Evolutionary conservation across 768 basidiomycete species (phyloP).

Genomic region (Pleurotus tuber-regium): DNA sequence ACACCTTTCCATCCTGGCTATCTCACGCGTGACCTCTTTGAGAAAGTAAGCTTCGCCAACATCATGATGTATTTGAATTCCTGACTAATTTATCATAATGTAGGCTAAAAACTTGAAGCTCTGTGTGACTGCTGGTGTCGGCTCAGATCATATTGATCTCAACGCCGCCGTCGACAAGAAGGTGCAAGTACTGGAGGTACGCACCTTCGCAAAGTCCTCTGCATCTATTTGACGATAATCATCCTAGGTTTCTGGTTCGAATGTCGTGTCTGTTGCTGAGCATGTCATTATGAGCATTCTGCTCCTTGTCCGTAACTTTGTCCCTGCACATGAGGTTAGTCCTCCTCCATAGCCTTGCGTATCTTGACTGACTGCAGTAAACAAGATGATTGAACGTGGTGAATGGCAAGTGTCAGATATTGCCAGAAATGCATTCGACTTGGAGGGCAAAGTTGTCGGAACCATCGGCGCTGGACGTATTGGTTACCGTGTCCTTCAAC

Average conservation of each 20-base stretch:
- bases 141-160: constrained; percentile 88
- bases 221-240: constrained; percentile 12
- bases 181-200: constrained; percentile 75
- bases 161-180: constrained; percentile 80
- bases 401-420: constrained; percentile 87
- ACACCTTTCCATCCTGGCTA: constrained; percentile 89
- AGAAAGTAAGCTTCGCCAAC: constrained; percentile 66
- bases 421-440: constrained; percentile 81
- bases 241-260: constrained; percentile 74
- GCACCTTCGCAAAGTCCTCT: background rate
- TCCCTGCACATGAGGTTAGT: constrained; percentile 78
- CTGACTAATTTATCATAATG: no score
- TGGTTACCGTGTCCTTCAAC: constrained; percentile 84
- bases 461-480: constrained; percentile 83
- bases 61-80: no score
- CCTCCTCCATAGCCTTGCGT: background rate
- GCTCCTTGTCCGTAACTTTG: constrained; percentile 86
- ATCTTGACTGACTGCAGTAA: background rate
- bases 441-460: constrained; percentile 90
- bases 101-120: constrained; percentile 88
- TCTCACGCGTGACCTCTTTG: constrained; percentile 68
- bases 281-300: constrained; percentile 91
- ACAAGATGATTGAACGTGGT: constrained; percentile 75
- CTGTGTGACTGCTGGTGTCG: constrained; percentile 88
- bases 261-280: constrained; percentile 90